Evolutionary conservation across 2,329 filamentous ascomycete species (phyloP), one percentile per base, ranked within the genome.

Genomic region (Fonsecaea monophora): DNA sequence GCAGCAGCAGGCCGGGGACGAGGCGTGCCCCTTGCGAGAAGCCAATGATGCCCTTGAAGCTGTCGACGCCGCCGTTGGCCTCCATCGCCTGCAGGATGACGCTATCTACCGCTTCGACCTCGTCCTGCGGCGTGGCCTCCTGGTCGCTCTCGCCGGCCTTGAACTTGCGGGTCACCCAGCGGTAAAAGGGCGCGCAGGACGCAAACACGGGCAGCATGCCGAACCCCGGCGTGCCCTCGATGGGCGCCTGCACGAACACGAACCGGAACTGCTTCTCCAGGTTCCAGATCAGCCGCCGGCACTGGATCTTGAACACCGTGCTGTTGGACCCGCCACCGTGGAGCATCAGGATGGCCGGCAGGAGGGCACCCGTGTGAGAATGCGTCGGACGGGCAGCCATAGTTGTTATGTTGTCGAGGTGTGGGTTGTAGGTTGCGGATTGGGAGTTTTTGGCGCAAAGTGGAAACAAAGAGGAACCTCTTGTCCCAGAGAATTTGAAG

Each of bases 251-350:
- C 21, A 74, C 73, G 70, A 76, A 80, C 62, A 78, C 72, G 62
- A 80, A 75, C 21, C 75, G 73, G 69, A 80, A 81, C 62, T 75
- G 73, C 12, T 70, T 67, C 18, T 69, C 55, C 32, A 80, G 75
- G 21, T 69, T 71, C 62, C 73, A 71, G 58, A 74, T 70, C 45
- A 80, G 72, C 10, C 75, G 73, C 50, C 77, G 77, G 42, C 73
- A 73, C 70, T 81, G 79, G 64, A 78, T 74, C 32, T 74, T 74
- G 71, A 80, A 72, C 76, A 80, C 55, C 50, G 64, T 62, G 2
- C 76, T 72, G 64, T 77, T 79, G 37, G 78, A 78, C 64, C 79
- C 79, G 40, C 76, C 75, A 66, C 79, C 79, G 72, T 81, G 79
- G 37, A 81, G 77, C 74, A 77, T 77, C 37, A 81, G 74, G 65